These are phyloP conservation scores for Candida peoriensis DNA, from an alignment of 805 yeast species.

Conservation along the genomic window DNA sequence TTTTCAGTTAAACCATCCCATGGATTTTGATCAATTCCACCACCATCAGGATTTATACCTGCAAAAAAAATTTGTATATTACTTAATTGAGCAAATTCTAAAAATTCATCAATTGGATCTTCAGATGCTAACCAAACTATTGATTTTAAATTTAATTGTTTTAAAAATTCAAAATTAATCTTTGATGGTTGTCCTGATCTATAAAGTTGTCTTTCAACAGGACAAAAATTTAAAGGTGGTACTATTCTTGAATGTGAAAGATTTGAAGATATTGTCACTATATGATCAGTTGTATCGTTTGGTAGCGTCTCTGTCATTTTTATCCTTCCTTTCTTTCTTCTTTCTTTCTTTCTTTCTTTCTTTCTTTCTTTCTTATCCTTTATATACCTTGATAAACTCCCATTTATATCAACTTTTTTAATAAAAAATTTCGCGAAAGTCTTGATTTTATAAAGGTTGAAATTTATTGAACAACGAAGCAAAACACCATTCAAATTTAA, in stretches of 20 bases:
- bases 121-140: conserved; percentile 94
- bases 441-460: neutral
- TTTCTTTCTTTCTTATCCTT: too few relatives aligned
- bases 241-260: conserved; percentile 69
- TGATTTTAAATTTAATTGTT: conserved; percentile 67
- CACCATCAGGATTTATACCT: conserved; percentile 73
- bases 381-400: too few relatives aligned
- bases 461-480: neutral
- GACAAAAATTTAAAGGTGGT: conserved; percentile 93
- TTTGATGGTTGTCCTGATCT: conserved; percentile 93
- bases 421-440: neutral
- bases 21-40: conserved; percentile 75
- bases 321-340: too few relatives aligned
- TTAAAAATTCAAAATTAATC: conserved; percentile 83
- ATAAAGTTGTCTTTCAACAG: conserved; percentile 83
- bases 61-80: conserved; percentile 76
- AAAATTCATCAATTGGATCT: conserved; percentile 86
- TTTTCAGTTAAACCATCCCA: conserved; percentile 93
- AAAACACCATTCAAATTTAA: neutral
- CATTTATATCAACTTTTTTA: neutral
- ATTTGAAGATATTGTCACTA: conserved; percentile 14
- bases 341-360: too few relatives aligned
- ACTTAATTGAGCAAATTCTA: conserved; percentile 72
- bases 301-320: too few relatives aligned
- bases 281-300: too few relatives aligned